Base-by-base conservation (phyloP, 768 basidiomycete genomes). In the Mycena metata region DNA sequence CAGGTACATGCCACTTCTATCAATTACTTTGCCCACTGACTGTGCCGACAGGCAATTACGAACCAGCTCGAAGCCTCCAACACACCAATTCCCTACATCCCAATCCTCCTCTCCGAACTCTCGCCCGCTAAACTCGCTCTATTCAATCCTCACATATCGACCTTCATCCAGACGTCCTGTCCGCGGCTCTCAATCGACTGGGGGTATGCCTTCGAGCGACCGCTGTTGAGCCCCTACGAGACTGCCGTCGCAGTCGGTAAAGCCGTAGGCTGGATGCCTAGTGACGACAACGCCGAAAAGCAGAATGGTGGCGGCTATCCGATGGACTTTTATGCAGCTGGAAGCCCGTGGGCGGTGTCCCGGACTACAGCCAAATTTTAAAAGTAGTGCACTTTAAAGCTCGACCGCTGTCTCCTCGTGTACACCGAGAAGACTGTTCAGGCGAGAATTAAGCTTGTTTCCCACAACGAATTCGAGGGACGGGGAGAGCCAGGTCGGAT, bases 121-220 rank as follows among this genome's bases (percentile, higher is more conserved):
- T 98, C 96, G 0, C 98, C 98, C 0, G 91, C 94, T 5, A 99
- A 99, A 76, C 86, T 99, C 36, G 85, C 93, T 5, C 83, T 99
- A 4, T 93, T 99, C 78, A 84, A 86, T 51, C 88, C 90, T 0
- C 88, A 95, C 68, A 86, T 99, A 72, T 90, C 94, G 2, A 90
- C 93, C 0, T 99, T 99, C 77, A 88, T 99, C 19, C 98, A 99
- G 77, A 99, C 98, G 1, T 95, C 96, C 0, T 99, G 98, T 78
- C 98, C 98, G 4, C 90, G 98, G 26, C 82, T 99, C 60, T 96
- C 95, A 19, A 99, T 99, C 64, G 98, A 99, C 76, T 99, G 98
- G 98, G 98, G 98, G 5, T 96, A 96, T 75, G 98, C 97, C 1
- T 99, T 99, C 80, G 84, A 91, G 60, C 83, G 87, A 23, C 98